These are phyloP conservation scores for Dorcoceras hygrometricum DNA, from an alignment of 257 asterid genomes.

Conservation along the genomic window DNA sequence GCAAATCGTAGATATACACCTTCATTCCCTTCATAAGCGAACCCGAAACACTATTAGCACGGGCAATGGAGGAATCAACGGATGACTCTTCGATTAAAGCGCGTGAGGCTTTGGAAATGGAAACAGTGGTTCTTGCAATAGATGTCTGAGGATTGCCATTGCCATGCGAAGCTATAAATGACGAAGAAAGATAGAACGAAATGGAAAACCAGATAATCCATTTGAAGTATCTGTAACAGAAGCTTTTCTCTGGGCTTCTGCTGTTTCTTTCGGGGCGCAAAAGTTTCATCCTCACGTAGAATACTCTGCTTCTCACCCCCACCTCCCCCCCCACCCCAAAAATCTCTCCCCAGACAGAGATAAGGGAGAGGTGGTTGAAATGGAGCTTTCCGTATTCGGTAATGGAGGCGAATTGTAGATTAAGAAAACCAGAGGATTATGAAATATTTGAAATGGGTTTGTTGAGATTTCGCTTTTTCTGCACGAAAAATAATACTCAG, in stretches of 20 bases:
- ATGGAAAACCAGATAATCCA: too few relatives aligned
- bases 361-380: conserved; percentile 32
- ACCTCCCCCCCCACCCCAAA: conserved; percentile 28
- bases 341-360: conserved; percentile 25
- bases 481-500: conserved; percentile 18
- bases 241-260: too few relatives aligned
- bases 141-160: conserved; percentile 34
- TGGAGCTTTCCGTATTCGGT: conserved; percentile 51
- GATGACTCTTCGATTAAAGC: conserved; percentile 53
- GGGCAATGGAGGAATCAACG: conserved; percentile 24
- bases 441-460: conserved; percentile 25
- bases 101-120: conserved; percentile 50
- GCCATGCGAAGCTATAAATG: conserved; percentile 47
- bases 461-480: conserved; percentile 56
- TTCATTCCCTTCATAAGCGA: conserved; percentile 46
- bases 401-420: conserved; percentile 34
- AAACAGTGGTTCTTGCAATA: conserved; percentile 42
- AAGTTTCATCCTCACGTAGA: too few relatives aligned
- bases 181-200: conserved; percentile 22
- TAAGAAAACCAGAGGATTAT: conserved; percentile 36
- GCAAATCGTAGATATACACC: conserved; percentile 69
- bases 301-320: conserved; percentile 3
- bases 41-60: conserved; percentile 24
- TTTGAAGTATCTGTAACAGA: too few relatives aligned
- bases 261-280: conserved; percentile 13